Percentiles rank a stretch among this genome's conserved stretches.
phyloP scores from a whole-genome alignment of 768 basidiomycete species.

The Leucosporidium creatinivorum region DNA sequence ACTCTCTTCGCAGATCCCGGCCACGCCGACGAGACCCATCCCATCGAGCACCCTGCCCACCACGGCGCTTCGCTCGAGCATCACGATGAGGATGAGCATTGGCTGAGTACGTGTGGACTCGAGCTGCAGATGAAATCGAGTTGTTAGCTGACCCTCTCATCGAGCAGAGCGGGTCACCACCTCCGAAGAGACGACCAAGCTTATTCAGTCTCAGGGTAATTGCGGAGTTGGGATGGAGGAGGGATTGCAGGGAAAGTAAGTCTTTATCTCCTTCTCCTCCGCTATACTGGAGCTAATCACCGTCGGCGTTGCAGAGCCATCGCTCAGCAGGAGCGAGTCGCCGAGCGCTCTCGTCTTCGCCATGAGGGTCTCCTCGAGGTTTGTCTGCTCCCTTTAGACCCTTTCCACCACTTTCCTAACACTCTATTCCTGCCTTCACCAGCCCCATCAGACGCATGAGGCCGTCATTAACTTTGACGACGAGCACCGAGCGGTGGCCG shows the following conservation, averaged over 20 bases:
- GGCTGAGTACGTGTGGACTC: not conserved
- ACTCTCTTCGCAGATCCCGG: not conserved
- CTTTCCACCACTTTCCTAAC: not conserved
- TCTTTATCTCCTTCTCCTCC: not conserved
- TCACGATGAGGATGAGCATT: not conserved
- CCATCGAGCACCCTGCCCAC: slow-evolving; percentile 2
- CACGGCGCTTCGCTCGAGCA: slow-evolving; percentile 1
- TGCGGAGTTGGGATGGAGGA: not conserved
- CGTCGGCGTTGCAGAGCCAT: not conserved
- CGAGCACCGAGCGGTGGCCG: not conserved
- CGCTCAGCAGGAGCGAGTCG: slow-evolving; percentile 1
- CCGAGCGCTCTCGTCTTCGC: slow-evolving; percentile 2
- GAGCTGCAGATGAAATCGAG: not conserved
- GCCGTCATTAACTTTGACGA: not conserved
- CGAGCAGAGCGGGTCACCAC: not conserved
- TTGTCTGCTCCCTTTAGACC: not conserved
- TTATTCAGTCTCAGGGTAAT: not conserved
- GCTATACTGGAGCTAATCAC: not conserved
- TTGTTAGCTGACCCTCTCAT: not conserved
- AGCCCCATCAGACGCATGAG: not conserved
- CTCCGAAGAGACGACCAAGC: not conserved
- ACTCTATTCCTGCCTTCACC: not conserved
- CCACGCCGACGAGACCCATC: not conserved
- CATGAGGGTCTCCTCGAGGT: not conserved
- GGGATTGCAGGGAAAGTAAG: not conserved